Base-by-base conservation (phyloP, 805 yeast genomes). In the Saccharomycopsis capsularis region DNA sequence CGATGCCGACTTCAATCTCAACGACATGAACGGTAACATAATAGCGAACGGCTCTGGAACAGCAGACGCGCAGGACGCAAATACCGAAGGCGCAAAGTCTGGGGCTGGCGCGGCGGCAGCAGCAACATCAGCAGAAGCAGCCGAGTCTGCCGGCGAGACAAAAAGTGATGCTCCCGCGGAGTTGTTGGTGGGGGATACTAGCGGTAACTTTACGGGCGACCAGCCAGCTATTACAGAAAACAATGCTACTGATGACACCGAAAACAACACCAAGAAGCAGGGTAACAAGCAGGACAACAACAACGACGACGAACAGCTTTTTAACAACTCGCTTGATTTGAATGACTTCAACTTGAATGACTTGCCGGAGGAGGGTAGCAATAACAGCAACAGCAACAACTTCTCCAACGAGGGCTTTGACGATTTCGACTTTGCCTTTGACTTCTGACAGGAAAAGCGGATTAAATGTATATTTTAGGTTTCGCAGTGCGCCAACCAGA, bases 311-410 rank as follows among this genome's bases (percentile, higher is more conserved):
- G 30, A 44, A 19, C 42, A 47, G 13, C 39, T 40, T 23, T 48
- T 44, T 36, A 44, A 41, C 30, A 30, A 39, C n/a, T 37, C 45
- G 16, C 22, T 52, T 11, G 48, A 52, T 39, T 40, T 52, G 42
- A 40, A 46, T 25, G 53, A 46, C 34, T 52, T 52, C 42, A 52
- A 50, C 23, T 40, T 53, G 35, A 39, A 46, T 40, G 54, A 49
- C 32, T 54, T 44, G 39, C 37, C 40, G 5, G 36, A 29, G 13
- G 47, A 19, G 13, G 39, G 40, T 25, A 35, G 24, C 25, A 37
- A 40, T 16, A 23, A 32, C 29, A 42, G 37, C 18, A 29, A 25
- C 27, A 37, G 40, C 9, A 37, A 32, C 16, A 34, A 42, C 18
- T 29, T 29, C 30, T 37, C 30, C 40, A 42, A 40, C 23, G 39